A percentile compares a stretch with the other conserved stretches of the same genome.
These are phyloP conservation scores for Cocos nucifera DNA, from an alignment of 176 grass and related monocot genomes.

Conservation along the genomic window DNA sequence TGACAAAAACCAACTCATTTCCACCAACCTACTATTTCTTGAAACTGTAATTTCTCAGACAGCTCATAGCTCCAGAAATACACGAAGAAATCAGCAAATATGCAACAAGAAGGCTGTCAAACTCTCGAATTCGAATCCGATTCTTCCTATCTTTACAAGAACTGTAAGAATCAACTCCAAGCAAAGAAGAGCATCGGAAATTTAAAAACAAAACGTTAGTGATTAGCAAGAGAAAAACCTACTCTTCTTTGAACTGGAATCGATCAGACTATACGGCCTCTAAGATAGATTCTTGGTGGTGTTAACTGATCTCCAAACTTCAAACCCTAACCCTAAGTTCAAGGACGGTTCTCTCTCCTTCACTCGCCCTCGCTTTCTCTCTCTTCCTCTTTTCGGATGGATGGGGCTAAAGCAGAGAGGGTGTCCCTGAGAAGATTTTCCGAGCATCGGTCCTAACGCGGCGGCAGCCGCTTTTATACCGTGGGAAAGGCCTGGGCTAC, in stretches of 20 bases:
- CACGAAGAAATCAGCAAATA: background rate
- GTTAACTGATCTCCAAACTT: background rate
- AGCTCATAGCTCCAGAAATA: background rate
- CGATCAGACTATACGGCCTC: no score
- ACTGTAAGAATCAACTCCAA: no score
- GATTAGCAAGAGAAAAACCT: no score
- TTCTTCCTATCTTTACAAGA: no score
- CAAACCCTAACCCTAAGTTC: constrained; percentile 1
- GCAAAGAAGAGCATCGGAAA: no score
- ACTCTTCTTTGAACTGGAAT: no score
- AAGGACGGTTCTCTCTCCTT: no score
- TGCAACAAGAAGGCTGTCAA: no score
- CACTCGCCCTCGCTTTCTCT: background rate
- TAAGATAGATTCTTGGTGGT: no score
- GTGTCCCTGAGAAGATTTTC: constrained; percentile 4
- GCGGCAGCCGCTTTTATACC: constrained; percentile 11
- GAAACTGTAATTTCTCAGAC: background rate
- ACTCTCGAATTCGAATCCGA: no score
- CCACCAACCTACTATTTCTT: constrained; percentile 3
- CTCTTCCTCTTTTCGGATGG: background rate
- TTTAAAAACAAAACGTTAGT: background rate
- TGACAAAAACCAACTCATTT: constrained; percentile 10
- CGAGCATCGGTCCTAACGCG: constrained; percentile 5
- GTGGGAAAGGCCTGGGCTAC: background rate
- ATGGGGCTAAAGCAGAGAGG: no score